Conservation (phyloP, 2,329 filamentous ascomycete genomes). For the Talaromyces sp. region DNA sequence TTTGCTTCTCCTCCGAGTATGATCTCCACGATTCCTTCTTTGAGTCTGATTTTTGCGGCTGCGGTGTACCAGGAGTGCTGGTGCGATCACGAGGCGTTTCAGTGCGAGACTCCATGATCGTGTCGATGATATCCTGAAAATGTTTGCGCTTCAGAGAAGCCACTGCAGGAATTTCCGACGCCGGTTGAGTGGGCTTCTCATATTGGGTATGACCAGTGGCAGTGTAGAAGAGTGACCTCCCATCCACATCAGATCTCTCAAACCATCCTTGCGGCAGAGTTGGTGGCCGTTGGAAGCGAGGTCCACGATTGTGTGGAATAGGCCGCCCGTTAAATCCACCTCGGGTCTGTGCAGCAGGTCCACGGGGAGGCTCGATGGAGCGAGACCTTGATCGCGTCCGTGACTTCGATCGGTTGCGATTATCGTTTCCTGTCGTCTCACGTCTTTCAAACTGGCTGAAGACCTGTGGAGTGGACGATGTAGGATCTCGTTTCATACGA, state of each 20-base stretch:
- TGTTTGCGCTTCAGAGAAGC: conserved; percentile 69
- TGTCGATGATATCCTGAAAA: conserved; percentile 81
- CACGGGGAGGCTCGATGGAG: conserved; percentile 44
- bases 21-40: conserved; percentile 51
- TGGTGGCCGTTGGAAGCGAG: conserved; percentile 54
- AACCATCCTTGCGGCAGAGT: conserved; percentile 84
- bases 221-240: conserved; percentile 82
- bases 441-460: conserved; percentile 63
- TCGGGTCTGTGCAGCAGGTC: conserved; percentile 45
- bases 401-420: conserved; percentile 36
- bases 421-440: conserved; percentile 44
- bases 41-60: conserved; percentile 56
- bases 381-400: conserved; percentile 50
- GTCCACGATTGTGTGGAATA: conserved; percentile 53
- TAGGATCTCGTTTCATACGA: conserved; percentile 77
- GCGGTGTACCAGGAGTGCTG: conserved; percentile 63
- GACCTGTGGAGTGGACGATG: conserved; percentile 52
- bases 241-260: conserved; percentile 67
- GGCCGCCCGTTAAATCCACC: conserved; percentile 44
- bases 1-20: conserved; percentile 72
- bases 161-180: conserved; percentile 61
- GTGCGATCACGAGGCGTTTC: conserved; percentile 51
- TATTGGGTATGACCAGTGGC: conserved; percentile 75
- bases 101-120: conserved; percentile 59
- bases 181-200: conserved; percentile 70